These are phyloP conservation scores for Coelastrella sp. DNA, from an alignment of 139 green algal genomes.

Conservation along the genomic window DNA sequence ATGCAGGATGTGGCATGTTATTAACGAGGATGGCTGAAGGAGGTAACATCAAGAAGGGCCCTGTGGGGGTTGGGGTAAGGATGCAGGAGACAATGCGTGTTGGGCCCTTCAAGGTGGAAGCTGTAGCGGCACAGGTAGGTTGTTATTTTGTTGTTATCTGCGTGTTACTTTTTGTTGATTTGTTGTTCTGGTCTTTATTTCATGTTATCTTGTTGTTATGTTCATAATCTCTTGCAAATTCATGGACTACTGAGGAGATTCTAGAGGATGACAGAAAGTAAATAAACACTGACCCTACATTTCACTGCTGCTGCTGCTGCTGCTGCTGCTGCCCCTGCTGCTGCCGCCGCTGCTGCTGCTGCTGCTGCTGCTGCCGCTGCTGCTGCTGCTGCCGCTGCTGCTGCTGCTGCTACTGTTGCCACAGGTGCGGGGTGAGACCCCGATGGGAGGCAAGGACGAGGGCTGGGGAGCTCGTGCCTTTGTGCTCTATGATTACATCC, in stretches of 20 bases:
- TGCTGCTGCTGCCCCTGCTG: no score
- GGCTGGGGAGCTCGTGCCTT: conserved; percentile 68
- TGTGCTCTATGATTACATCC: conserved; percentile 60
- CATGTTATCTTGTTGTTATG: no score
- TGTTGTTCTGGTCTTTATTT: not conserved
- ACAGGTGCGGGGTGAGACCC: conserved; percentile 43
- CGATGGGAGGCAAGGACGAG: conserved; percentile 60
- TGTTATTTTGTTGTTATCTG: not conserved
- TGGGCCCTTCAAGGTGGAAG: conserved; percentile 66
- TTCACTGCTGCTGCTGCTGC: no score
- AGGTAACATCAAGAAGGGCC: conserved; percentile 60
- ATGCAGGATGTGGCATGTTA: conserved; percentile 50
- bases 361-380: not conserved
- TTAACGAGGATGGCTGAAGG: conserved; percentile 47
- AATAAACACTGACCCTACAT: no score
- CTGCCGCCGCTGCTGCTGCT: not conserved
- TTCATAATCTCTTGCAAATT: not conserved
- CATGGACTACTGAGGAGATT: no score
- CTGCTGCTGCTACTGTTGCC: not conserved
- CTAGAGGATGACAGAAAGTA: no score
- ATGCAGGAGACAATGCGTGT: conserved; percentile 63
- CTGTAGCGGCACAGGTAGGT: conserved; percentile 58
- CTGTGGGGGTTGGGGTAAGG: conserved; percentile 59
- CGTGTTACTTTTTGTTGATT: not conserved
- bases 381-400: not conserved